Base-by-base conservation (phyloP, 345 rosid species). In the Capsella bursapastoris region DNA sequence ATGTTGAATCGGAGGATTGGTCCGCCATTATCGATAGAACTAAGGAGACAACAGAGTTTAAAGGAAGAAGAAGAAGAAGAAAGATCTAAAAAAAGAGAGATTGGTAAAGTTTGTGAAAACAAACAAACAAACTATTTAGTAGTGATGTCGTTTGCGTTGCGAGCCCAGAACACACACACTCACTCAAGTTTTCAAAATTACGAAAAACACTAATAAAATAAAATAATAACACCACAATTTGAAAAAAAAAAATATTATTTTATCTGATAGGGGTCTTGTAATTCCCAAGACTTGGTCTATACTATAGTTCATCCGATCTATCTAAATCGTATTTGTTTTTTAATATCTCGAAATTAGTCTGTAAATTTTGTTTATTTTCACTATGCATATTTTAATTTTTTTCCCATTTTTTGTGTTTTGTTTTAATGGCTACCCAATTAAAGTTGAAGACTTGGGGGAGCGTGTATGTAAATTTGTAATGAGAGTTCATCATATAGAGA, bases 1-100 rank as follows among this genome's bases (percentile, higher is more conserved):
- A 77, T 29, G 76, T 57, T 64, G 75, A 82, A 83, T 87, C 94
- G 52, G 90, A 74, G 57, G 65, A 67, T 12, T 83, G 88, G 61
- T 64, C 69, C 8, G 87, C 89, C 97, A 89, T 89, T 49, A 22
- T 15, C 71, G 52, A 40, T 51, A 65, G 25, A 44, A 55, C 22
- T 14, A 12, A 40, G 13, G 66, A 8, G 34, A 15, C 27, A 29
- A 35, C 7, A 3, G n/a, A 65, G 41, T 48, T 18, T 4, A 40
- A 57, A 28, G 58, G 43, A 18, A 25, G 66, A 35, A 13, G 59
- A 62, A 41, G 66, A 34, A 22, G 60, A 57, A 57, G 57, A 51
- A 51, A 63, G 76, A 64, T 70, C 28, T 70, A 2, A 25, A 15
- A 68, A n/a, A 59, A 13, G 48, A 50, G 64, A 44, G 68, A 61